A percentile compares a stretch with the other conserved stretches of the same genome.
These are phyloP conservation scores for Tetragonia tetragonoides DNA, from an alignment of 148 eudicot species.

Conservation along the genomic window DNA sequence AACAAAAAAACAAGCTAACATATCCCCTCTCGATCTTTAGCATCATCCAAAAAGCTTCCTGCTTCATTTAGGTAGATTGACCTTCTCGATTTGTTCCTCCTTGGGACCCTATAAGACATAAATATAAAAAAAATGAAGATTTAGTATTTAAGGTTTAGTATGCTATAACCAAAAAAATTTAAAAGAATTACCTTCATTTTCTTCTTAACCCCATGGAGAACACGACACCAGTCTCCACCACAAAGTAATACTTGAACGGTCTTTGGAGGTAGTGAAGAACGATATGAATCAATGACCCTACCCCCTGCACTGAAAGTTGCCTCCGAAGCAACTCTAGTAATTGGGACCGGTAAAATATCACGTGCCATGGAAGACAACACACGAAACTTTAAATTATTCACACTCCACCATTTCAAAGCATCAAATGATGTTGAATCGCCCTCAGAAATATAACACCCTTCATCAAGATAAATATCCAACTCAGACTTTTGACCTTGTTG, in stretches of 20 bases:
- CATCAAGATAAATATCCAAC: background rate
- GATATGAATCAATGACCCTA: constrained; percentile 9
- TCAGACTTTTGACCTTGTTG: background rate
- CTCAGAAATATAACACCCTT: background rate
- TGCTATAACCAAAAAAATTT: background rate
- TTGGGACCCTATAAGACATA: background rate
- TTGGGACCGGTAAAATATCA: background rate
- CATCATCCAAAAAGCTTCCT: no score
- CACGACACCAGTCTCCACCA: constrained; percentile 4
- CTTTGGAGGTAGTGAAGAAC: background rate
- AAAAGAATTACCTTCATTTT: background rate
- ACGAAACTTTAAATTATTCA: background rate
- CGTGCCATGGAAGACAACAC: background rate
- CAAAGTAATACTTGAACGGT: background rate
- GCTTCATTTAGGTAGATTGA: background rate
- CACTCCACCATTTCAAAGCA: background rate
- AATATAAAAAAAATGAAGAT: background rate
- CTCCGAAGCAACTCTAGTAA: constrained; percentile 9
- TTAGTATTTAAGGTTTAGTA: background rate
- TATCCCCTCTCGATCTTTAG: background rate
- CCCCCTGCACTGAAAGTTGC: constrained; percentile 7
- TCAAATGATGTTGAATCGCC: background rate
- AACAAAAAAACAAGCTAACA: no score
- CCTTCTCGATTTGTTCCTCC: background rate
- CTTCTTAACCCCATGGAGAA: constrained; percentile 6